Conservation (phyloP, 176 grass and related monocot species). For the Aegilops sharonensis region DNA sequence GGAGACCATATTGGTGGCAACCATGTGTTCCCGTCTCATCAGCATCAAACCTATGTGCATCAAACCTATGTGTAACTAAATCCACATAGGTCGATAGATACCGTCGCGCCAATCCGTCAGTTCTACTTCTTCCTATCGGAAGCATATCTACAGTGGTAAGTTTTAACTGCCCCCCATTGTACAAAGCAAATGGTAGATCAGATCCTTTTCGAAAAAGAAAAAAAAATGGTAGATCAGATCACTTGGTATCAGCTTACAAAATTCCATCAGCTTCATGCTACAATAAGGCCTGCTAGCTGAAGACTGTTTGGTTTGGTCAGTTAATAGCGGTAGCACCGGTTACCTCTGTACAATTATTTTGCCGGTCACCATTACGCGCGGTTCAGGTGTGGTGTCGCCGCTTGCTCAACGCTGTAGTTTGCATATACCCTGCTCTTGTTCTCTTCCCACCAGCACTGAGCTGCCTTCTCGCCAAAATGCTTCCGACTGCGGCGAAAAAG, state of each 20-base stretch:
- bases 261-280: constrained; percentile 2
- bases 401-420: constrained; percentile 40
- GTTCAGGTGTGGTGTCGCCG: neutral
- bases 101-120: neutral
- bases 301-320: neutral
- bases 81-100: neutral
- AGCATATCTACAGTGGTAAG: constrained; percentile 7
- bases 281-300: neutral
- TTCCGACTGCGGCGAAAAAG: constrained; percentile 47
- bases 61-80: constrained; percentile 5
- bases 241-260: neutral
- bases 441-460: constrained; percentile 81
- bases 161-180: neutral
- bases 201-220: neutral
- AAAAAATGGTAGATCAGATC: neutral
- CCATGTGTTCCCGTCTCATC: neutral
- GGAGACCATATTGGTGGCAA: neutral
- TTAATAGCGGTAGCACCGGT: neutral
- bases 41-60: neutral
- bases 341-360: constrained; percentile 11
- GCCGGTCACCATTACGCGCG: neutral
- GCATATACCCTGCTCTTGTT: constrained; percentile 55
- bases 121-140: neutral
- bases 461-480: constrained; percentile 82
- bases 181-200: too few species aligned